These are phyloP conservation scores for Plasmodium sp. DNA, from an alignment of 169 alveolate species.

Conservation along the genomic window DNA sequence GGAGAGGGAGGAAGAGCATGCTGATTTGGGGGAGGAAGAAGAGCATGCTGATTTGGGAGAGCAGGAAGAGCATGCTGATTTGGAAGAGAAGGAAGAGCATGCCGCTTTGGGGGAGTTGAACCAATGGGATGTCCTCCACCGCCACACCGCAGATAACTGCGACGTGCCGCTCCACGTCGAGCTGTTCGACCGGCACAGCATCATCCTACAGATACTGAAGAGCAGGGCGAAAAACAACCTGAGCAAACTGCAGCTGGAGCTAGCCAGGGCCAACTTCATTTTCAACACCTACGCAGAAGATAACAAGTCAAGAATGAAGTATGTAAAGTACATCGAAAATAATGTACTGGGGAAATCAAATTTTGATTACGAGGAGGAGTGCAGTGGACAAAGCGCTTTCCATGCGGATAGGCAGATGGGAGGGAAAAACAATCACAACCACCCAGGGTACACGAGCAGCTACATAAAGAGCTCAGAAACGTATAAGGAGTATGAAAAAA, in stretches of 20 bases:
- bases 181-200: slow-evolving; percentile 88
- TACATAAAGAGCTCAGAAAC: slow-evolving; percentile 87
- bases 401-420: slow-evolving; percentile 81
- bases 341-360: slow-evolving; percentile 42
- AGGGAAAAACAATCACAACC: slow-evolving; percentile 5
- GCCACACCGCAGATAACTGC: background rate
- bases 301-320: slow-evolving; percentile 73
- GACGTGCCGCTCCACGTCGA: slow-evolving; percentile 74
- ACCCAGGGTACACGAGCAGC: slow-evolving; percentile 74
- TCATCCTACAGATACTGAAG: slow-evolving; percentile 88
- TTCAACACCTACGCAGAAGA: slow-evolving; percentile 85
- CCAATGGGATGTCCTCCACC: background rate
- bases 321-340: slow-evolving; percentile 57
- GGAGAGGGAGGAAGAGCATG: background rate
- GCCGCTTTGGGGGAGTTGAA: background rate
- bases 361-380: slow-evolving; percentile 23
- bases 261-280: slow-evolving; percentile 87
- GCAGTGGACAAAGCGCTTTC: slow-evolving; percentile 77
- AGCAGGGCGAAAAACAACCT: slow-evolving; percentile 85
- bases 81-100: background rate
- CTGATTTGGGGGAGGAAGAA: background rate
- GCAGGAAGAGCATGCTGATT: background rate
- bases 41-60: background rate
- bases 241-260: slow-evolving; percentile 85
- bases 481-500: slow-evolving; percentile 69